Evolutionary conservation across 2,329 filamentous ascomycete genomes (phyloP).

Genomic region (Claviceps paspali): DNA sequence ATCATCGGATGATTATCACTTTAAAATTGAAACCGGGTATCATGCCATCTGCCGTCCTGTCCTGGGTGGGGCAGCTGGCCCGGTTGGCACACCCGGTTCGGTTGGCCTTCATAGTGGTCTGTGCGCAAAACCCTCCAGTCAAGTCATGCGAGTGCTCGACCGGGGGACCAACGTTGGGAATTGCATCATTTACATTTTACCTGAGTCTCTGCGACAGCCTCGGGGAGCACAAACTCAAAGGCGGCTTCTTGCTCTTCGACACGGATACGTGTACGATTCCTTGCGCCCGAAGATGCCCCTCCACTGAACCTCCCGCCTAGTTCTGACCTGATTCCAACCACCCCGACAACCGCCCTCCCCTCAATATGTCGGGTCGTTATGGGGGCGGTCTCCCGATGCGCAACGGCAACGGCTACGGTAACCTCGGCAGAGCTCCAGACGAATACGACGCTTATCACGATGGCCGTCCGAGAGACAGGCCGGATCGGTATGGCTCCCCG

Average conservation of each 20-base stretch:
- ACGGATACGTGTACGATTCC: background rate
- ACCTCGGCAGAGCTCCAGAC: conserved; percentile 24
- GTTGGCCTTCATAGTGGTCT: conserved; percentile 1
- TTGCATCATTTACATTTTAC: background rate
- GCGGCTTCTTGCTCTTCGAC: background rate
- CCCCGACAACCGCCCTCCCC: background rate
- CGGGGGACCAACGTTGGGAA: no score
- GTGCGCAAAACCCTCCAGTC: background rate
- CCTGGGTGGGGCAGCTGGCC: no score
- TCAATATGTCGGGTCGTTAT: conserved; percentile 36
- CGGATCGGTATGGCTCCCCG: conserved; percentile 26
- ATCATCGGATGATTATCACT: no score
- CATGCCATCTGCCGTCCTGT: no score
- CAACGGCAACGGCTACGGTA: conserved; percentile 28
- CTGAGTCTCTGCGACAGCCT: background rate
- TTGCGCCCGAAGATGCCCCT: conserved; percentile 8
- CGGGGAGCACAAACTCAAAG: background rate
- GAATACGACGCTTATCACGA: conserved; percentile 33
- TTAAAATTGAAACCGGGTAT: no score
- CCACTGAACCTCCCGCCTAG: background rate
- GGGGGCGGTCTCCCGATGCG: conserved; percentile 21
- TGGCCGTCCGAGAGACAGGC: conserved; percentile 27
- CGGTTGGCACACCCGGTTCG: background rate
- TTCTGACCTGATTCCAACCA: background rate
- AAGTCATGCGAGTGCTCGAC: no score